Percentiles rank a stretch among this genome's conserved stretches.
Conservation (phyloP, 345 rosid genomes). For the Theobroma cacao region DNA sequence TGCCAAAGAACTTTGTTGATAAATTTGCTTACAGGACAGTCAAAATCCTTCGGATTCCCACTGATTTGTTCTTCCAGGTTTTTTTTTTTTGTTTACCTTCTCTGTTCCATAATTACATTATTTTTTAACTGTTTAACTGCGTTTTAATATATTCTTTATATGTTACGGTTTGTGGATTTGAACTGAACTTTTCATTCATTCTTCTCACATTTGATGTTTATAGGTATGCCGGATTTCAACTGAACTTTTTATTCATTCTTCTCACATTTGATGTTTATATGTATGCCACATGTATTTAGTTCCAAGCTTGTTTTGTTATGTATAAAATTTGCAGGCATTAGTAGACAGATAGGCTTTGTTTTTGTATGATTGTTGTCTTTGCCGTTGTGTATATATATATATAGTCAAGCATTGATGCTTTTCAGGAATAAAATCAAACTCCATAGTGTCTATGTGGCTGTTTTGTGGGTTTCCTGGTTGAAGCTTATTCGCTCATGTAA, state of each 20-base stretch:
- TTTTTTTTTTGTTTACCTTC: slow-evolving; percentile 7
- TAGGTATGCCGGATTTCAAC: too few relatives aligned
- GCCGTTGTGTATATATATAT: too few relatives aligned
- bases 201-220: background rate
- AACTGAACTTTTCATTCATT: background rate
- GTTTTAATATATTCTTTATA: background rate
- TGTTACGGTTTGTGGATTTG: background rate
- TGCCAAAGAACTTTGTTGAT: slow-evolving; percentile 52
- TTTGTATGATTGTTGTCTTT: background rate
- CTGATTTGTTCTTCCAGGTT: slow-evolving; percentile 74
- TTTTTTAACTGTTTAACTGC: background rate
- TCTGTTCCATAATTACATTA: background rate
- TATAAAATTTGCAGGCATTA: background rate
- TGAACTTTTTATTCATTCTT: background rate
- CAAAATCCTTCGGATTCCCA: slow-evolving; percentile 63
- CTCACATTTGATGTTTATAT: background rate
- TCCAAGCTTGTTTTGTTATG: background rate
- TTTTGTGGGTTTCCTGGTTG: background rate
- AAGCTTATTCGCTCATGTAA: background rate
- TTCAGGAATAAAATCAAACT: background rate
- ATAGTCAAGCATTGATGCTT: background rate
- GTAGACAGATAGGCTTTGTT: background rate
- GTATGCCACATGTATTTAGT: background rate
- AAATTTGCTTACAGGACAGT: slow-evolving; percentile 69
- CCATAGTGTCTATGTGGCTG: background rate